phyloP scores from a whole-genome alignment of 495 filamentous ascomycete species.

The Patellaria atrata region DNA sequence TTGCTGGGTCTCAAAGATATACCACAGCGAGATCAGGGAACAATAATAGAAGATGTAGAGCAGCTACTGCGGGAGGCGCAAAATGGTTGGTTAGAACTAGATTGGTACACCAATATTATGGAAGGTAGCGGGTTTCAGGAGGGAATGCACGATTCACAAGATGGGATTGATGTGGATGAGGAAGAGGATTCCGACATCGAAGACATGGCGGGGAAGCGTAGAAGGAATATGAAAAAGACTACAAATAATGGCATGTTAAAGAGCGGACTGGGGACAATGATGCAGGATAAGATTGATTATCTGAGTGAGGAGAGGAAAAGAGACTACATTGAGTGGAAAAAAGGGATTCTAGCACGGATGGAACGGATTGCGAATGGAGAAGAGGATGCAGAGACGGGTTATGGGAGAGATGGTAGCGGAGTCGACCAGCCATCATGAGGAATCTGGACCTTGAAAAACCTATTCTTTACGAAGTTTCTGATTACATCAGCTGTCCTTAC shows the following conservation, averaged over 20 bases:
- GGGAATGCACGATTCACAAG: constrained; percentile 20
- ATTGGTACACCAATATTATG: constrained; percentile 23
- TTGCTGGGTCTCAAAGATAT: constrained; percentile 3
- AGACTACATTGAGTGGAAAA: constrained; percentile 63
- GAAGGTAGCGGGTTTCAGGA: constrained; percentile 1
- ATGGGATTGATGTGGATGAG: constrained; percentile 24
- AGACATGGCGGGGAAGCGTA: neutral
- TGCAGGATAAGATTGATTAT: constrained; percentile 72
- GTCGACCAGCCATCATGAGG: no score
- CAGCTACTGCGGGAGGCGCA: constrained; percentile 19
- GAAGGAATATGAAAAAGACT: constrained; percentile 14
- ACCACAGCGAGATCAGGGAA: constrained; percentile 5
- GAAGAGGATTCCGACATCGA: constrained; percentile 22
- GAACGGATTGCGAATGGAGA: constrained; percentile 40
- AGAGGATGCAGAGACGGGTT: no score
- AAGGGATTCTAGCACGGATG: constrained; percentile 43
- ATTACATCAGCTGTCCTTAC: no score
- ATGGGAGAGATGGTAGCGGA: no score
- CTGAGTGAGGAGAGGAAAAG: constrained; percentile 52
- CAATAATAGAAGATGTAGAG: constrained; percentile 13
- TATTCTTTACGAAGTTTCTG: no score
- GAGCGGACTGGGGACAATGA: constrained; percentile 59
- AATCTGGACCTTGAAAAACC: no score
- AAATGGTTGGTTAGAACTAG: constrained; percentile 23
- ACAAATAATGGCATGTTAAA: constrained; percentile 33